Percentiles rank a stretch among this genome's conserved stretches.
phyloP scores from a whole-genome alignment of 2,329 filamentous ascomycete species.

The Emmonsia crescens region DNA sequence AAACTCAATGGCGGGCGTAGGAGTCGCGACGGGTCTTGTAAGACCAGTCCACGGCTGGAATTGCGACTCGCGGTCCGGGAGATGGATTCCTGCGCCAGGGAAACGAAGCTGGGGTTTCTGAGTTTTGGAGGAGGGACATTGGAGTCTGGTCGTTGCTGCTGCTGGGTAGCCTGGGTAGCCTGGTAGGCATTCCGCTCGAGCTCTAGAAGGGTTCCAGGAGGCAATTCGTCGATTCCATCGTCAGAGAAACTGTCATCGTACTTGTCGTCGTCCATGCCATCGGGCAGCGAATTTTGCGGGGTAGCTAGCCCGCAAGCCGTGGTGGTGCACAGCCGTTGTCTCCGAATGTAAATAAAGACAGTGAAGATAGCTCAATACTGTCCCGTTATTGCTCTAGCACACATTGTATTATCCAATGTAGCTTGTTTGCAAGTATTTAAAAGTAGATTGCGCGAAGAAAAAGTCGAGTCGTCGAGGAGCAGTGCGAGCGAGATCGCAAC shows the following conservation, averaged over 20 bases:
- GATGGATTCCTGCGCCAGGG: constrained; percentile 1
- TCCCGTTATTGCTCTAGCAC: not conserved
- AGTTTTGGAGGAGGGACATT: constrained; percentile 5
- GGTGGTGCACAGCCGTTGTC: too few species aligned
- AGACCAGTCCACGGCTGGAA: constrained; percentile 2
- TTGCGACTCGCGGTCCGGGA: not conserved
- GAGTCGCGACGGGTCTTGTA: constrained; percentile 9
- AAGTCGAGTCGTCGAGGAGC: not conserved
- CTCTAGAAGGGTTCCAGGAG: constrained; percentile 32
- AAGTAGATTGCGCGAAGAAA: not conserved
- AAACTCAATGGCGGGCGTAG: constrained; percentile 27
- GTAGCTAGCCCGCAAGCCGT: not conserved
- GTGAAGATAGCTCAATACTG: not conserved
- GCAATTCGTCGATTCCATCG: constrained; percentile 36
- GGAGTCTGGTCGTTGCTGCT: constrained; percentile 20
- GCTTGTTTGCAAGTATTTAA: not conserved
- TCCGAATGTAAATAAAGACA: not conserved
- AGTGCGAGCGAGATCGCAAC: not conserved
- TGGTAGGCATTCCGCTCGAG: constrained; percentile 37
- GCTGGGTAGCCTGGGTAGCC: too few species aligned
- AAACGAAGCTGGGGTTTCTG: not conserved
- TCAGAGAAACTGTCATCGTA: constrained; percentile 40
- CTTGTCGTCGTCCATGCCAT: constrained; percentile 37
- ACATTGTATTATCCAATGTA: not conserved
- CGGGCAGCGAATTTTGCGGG: constrained; percentile 7